Evolutionary conservation across 1,139 yeast genomes (phyloP).

Genomic region (Taiozyma sp.): DNA sequence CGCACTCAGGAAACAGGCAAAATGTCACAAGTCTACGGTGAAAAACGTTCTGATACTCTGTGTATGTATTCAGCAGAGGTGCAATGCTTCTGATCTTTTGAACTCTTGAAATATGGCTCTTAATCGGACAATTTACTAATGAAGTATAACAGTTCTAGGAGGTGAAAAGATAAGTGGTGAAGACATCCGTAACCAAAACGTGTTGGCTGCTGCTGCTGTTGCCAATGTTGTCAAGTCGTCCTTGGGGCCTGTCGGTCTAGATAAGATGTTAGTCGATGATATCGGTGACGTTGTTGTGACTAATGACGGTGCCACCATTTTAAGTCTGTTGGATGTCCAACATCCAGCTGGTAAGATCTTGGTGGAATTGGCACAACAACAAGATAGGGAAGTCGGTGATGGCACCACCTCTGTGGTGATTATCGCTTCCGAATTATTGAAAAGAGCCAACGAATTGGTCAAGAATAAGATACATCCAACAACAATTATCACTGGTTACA

Average conservation of each 20-base stretch:
- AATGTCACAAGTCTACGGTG: slow-evolving; percentile 52
- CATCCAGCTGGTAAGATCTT: slow-evolving; percentile 98
- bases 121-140: slow-evolving; percentile 8
- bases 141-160: slow-evolving; percentile 53
- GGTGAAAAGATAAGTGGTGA: slow-evolving; percentile 97
- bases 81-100: not conserved
- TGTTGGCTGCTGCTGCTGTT: slow-evolving; percentile 91
- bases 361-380: slow-evolving; percentile 97
- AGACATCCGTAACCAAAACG: slow-evolving; percentile 94
- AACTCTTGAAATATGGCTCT: not conserved
- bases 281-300: slow-evolving; percentile 99
- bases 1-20: not conserved
- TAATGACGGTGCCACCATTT: slow-evolving; percentile 97
- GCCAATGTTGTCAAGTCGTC: slow-evolving; percentile 97
- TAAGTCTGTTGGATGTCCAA: slow-evolving; percentile 87
- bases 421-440: slow-evolving; percentile 86
- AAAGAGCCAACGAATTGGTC: slow-evolving; percentile 91
- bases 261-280: slow-evolving; percentile 98
- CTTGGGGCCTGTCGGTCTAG: slow-evolving; percentile 96
- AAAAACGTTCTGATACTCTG: slow-evolving; percentile 86
- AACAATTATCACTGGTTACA: slow-evolving; percentile 92
- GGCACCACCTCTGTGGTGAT: slow-evolving; percentile 97
- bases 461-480: slow-evolving; percentile 95
- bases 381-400: slow-evolving; percentile 98
- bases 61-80: slow-evolving; percentile 31